These are phyloP conservation scores for Rhazya stricta DNA, from an alignment of 257 asterid genomes.

Conservation along the genomic window DNA sequence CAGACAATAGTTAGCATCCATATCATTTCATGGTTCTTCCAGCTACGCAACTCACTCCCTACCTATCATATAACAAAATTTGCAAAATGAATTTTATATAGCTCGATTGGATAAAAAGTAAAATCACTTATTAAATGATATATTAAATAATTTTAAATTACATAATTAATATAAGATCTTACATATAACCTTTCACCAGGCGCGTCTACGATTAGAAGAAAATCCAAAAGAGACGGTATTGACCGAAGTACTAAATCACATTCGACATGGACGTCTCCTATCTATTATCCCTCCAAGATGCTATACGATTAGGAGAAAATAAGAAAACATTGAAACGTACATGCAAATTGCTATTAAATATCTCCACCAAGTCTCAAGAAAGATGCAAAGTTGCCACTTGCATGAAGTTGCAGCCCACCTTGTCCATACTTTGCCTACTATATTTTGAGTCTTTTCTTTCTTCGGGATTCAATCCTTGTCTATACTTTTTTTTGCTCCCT, in stretches of 20 bases:
- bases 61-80: neutral
- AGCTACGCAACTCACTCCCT: neutral
- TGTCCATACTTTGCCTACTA: neutral
- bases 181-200: no score
- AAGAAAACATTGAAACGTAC: neutral
- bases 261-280: neutral
- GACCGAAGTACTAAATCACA: neutral
- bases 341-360: neutral
- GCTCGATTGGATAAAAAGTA: no score
- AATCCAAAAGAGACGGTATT: no score
- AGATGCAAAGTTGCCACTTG: conserved; percentile 5
- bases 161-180: no score
- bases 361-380: neutral
- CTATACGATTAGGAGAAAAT: neutral
- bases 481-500: neutral
- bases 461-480: neutral
- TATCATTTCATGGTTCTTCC: neutral
- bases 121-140: no score
- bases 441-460: neutral
- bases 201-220: no score
- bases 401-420: neutral
- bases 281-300: neutral
- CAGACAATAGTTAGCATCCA: conserved; percentile 1
- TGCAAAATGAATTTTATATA: no score
- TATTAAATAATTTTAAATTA: no score